These are phyloP conservation scores for Harrya chromipes DNA, from an alignment of 768 basidiomycete genomes.

Conservation along the genomic window DNA sequence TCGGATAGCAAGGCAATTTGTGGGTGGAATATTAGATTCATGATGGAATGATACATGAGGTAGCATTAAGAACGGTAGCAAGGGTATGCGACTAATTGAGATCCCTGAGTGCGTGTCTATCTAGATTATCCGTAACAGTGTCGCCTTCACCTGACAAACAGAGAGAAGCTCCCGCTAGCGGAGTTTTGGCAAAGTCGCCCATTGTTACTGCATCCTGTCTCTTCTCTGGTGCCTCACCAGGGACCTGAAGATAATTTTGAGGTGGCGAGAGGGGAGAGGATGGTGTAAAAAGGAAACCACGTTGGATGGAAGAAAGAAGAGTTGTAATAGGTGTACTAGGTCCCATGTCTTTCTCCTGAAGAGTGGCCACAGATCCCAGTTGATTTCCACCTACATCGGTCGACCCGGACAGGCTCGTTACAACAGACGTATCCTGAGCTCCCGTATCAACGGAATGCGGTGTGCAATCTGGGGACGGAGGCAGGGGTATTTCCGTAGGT, in stretches of 20 bases:
- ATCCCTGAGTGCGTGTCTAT: slow-evolving; percentile 24
- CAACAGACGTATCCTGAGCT: slow-evolving; percentile 2
- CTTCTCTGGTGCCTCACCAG: slow-evolving; percentile 2
- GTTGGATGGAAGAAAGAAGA: slow-evolving; percentile 58
- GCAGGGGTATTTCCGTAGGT: slow-evolving; percentile 19
- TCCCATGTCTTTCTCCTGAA: slow-evolving; percentile 1
- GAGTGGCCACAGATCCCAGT: not conserved
- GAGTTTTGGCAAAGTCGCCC: not conserved
- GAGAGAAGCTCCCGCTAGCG: slow-evolving; percentile 1
- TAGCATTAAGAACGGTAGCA: slow-evolving; percentile 1
- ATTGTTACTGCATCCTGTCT: slow-evolving; percentile 2
- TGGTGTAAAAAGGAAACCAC: slow-evolving; percentile 66
- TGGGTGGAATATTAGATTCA: not conserved
- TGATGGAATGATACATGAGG: slow-evolving; percentile 1
- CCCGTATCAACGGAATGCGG: slow-evolving; percentile 1
- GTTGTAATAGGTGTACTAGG: slow-evolving; percentile 64
- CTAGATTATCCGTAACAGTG: slow-evolving; percentile 7
- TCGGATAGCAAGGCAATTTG: not conserved
- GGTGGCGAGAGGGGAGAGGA: slow-evolving; percentile 60
- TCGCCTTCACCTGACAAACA: slow-evolving; percentile 12
- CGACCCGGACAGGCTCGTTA: not conserved
- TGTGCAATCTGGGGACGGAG: slow-evolving; percentile 16
- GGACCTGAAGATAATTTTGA: slow-evolving; percentile 36
- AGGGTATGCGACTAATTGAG: slow-evolving; percentile 19
- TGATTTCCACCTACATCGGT: not conserved